Base-by-base conservation (phyloP, 495 filamentous ascomycete genomes). In the Aspergillus affinis region DNA sequence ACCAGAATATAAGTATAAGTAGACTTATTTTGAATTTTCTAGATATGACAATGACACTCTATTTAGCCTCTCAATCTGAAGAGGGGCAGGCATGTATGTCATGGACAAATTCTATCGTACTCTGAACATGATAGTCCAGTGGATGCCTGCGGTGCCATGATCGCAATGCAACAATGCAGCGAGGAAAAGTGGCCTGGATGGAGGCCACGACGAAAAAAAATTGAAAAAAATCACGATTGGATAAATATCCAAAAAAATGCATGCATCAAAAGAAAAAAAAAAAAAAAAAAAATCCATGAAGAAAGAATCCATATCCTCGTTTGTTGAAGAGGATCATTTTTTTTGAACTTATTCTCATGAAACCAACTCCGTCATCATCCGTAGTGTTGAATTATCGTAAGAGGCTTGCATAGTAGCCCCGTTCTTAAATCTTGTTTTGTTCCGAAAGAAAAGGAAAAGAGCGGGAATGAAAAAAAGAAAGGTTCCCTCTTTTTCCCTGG, bases 261-360 rank as follows among this genome's bases (percentile, higher is more conserved):
- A 26, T 44, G 26, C 54, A 59, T 51, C 32, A 20, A 55, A 20
- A 53, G 61, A 18, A 59, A 53, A 60, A 55, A 19, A 21, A 60
- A 59, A 53, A 18, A 59, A 53, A 60, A 55, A 19, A 21, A 60
- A 59, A 53, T 13, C 44, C 23, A 30, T 5, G 45, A 47, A 58
- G 49, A 47, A 45, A 63, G 58, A 70, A 61, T 67, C 63, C 68
- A 46, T 57, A 67, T 65, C 65, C 68, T n/a, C 65, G 63, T 70
- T 26, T 41, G 68, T 70, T 70, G 68, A 70, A 70, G 55, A 70
- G 68, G 68, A 65, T 60, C 48, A 48, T 61, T 65, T 70, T 67
- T 55, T n/a, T n/a, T n/a, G n/a, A n/a, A n/a, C n/a, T n/a, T 45
- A 53, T 58, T 63, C 51, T 60, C 44, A 54, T 65, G 29, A 64